phyloP scores from a whole-genome alignment of 108 stramenopile species.

The Seminavis robusta region DNA sequence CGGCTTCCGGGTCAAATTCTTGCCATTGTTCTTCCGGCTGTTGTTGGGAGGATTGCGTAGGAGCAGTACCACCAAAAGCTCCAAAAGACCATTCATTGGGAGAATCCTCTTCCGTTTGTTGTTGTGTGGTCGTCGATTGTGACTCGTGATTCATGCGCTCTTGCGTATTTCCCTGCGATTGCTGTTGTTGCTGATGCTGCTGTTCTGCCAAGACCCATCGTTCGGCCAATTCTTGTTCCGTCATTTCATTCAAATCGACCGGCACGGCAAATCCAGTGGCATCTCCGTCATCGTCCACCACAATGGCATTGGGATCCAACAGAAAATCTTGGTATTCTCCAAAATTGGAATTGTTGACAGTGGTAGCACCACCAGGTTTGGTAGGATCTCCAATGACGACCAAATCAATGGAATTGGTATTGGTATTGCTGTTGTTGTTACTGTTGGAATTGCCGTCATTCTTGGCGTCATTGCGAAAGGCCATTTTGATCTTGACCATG shows the following conservation, averaged over 20 bases:
- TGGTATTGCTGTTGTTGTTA: constrained; percentile 34
- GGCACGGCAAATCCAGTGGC: constrained; percentile 19
- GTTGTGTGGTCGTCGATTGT: too few relatives aligned
- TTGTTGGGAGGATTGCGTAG: too few relatives aligned
- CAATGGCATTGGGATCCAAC: constrained; percentile 29
- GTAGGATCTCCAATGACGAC: background rate
- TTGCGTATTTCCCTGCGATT: too few relatives aligned
- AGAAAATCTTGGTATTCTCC: constrained; percentile 62
- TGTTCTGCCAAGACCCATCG: constrained; percentile 2
- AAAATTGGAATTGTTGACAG: constrained; percentile 72
- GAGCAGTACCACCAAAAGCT: too few relatives aligned
- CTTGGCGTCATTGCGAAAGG: constrained; percentile 63
- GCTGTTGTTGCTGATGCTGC: too few relatives aligned
- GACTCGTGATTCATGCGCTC: too few relatives aligned
- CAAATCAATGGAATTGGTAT: constrained; percentile 1
- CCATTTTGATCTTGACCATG: constrained; percentile 97
- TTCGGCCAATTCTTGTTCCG: constrained; percentile 27
- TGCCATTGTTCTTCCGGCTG: too few relatives aligned
- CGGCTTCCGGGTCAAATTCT: too few relatives aligned
- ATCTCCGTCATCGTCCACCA: constrained; percentile 8
- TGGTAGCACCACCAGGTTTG: constrained; percentile 19
- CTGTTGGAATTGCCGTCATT: constrained; percentile 1
- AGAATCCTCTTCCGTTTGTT: too few relatives aligned
- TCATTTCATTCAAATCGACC: constrained; percentile 9
- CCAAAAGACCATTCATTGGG: too few relatives aligned